A percentile compares a stretch with the other conserved stretches of the same genome.
These are phyloP conservation scores for Stemphylium vesicarium DNA, from an alignment of 2,329 filamentous ascomycete species.

Conservation along the genomic window DNA sequence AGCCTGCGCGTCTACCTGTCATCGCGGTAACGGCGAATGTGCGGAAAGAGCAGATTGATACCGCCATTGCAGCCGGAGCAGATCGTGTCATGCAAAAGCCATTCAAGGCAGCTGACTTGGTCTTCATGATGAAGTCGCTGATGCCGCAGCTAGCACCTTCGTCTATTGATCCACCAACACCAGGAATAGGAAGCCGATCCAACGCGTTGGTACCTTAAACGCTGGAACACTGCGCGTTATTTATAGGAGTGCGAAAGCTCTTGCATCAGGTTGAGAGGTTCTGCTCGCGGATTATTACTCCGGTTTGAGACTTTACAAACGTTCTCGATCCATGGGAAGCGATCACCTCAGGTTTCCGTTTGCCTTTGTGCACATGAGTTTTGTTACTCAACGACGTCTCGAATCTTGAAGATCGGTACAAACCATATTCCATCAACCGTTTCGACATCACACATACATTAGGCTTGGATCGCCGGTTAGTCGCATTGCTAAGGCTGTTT, in stretches of 20 bases:
- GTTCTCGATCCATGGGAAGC: too few species aligned
- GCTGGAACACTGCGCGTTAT: conserved; percentile 14
- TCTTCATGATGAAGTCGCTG: conserved; percentile 45
- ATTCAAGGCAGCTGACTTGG: conserved; percentile 44
- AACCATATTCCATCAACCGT: too few species aligned
- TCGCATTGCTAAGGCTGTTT: too few species aligned
- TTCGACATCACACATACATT: too few species aligned
- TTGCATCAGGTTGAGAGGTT: too few species aligned
- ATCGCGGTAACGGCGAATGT: conserved; percentile 51
- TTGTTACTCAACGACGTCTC: too few species aligned
- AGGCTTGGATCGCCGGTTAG: too few species aligned
- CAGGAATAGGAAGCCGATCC: conserved; percentile 12
- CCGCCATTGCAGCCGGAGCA: conserved; percentile 43
- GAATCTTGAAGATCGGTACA: too few species aligned
- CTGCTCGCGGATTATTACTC: not conserved
- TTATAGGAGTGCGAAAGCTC: not conserved
- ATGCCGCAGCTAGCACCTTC: conserved; percentile 30
- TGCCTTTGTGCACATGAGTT: too few species aligned
- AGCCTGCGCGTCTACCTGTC: conserved; percentile 33
- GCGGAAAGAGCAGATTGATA: conserved; percentile 44
- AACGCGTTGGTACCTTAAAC: conserved; percentile 26
- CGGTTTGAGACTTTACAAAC: not conserved
- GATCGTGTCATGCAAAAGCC: conserved; percentile 48
- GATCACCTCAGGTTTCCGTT: too few species aligned
- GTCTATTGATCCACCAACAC: conserved; percentile 25